phyloP scores from a whole-genome alignment of 371 early-diverging fungal species.

The Chytridium lagenaria region DNA sequence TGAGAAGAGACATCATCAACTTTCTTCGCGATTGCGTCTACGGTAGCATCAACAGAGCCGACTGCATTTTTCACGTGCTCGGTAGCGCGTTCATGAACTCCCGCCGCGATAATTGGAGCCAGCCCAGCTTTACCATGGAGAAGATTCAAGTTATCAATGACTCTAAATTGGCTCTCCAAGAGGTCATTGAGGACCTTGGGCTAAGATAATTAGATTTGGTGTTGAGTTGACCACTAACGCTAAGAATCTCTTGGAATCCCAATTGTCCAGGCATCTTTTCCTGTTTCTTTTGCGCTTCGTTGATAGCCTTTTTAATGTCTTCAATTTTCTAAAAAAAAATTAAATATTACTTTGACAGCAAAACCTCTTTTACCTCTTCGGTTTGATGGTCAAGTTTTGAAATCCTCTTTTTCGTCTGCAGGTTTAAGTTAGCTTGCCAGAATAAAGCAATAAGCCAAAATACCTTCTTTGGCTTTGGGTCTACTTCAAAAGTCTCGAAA shows the following conservation, averaged over 20 bases:
- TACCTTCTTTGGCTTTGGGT: constrained; percentile 60
- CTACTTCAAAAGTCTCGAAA: constrained; percentile 75
- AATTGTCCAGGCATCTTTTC: constrained; percentile 26
- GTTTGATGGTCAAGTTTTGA: constrained; percentile 52
- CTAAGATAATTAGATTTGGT: neutral
- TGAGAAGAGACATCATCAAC: constrained; percentile 24
- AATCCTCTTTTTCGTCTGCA: constrained; percentile 1
- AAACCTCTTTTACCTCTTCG: constrained; percentile 58
- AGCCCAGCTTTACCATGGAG: constrained; percentile 30
- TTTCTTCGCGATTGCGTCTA: constrained; percentile 27
- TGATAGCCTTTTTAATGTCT: constrained; percentile 57
- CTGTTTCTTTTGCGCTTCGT: constrained; percentile 44
- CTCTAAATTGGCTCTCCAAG: constrained; percentile 69
- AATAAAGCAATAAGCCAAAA: too few species aligned
- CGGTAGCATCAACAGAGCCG: constrained; percentile 28
- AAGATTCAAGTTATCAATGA: constrained; percentile 68
- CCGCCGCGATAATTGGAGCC: constrained; percentile 20
- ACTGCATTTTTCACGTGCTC: constrained; percentile 19
- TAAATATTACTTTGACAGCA: neutral
- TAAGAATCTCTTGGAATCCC: constrained; percentile 21
- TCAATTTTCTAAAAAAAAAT: constrained; percentile 58
- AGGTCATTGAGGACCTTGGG: constrained; percentile 41
- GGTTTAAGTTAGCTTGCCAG: too few species aligned
- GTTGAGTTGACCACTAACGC: constrained; percentile 22
- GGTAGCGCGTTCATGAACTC: constrained; percentile 11